A percentile compares a stretch with the other conserved stretches of the same genome.
These are phyloP conservation scores for Umbelopsis sp. DNA, from an alignment of 192 early-diverging fungal genomes.

Conservation along the genomic window DNA sequence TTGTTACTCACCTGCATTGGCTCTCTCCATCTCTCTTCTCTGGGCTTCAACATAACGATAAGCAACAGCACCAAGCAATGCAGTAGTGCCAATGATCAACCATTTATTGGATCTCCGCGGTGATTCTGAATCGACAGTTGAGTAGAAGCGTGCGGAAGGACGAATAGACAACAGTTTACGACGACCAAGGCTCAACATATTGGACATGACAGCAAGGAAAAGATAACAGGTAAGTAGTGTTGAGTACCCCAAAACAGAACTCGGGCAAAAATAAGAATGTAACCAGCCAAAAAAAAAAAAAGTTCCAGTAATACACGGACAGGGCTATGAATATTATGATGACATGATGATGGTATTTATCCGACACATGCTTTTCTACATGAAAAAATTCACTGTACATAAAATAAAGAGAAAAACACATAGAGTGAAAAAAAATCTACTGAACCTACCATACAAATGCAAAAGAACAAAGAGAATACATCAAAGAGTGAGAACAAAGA, in stretches of 20 bases:
- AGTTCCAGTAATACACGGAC: too few species aligned
- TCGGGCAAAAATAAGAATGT: neutral
- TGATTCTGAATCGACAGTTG: constrained; percentile 9
- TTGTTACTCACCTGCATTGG: neutral
- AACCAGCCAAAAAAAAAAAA: neutral
- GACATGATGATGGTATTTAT: neutral
- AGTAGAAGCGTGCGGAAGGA: neutral
- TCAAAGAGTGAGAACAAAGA: neutral
- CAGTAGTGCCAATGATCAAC: neutral
- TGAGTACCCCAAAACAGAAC: too few species aligned
- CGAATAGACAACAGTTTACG: neutral
- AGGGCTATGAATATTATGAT: neutral
- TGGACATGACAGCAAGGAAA: neutral
- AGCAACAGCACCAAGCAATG: neutral
- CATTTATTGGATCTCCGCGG: constrained; percentile 16
- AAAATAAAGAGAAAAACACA: too few species aligned
- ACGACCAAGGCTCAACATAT: constrained; percentile 13
- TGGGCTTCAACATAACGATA: constrained; percentile 8
- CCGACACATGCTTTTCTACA: neutral
- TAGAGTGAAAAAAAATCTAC: too few species aligned
- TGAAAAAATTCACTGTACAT: too few species aligned
- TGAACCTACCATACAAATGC: neutral
- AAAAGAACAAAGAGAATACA: neutral
- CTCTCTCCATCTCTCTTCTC: neutral
- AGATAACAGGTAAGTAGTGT: neutral